A percentile compares a stretch with the other conserved stretches of the same genome.
phyloP scores from a whole-genome alignment of 2,329 filamentous ascomycete genomes.

The Claviceps sp. region DNA sequence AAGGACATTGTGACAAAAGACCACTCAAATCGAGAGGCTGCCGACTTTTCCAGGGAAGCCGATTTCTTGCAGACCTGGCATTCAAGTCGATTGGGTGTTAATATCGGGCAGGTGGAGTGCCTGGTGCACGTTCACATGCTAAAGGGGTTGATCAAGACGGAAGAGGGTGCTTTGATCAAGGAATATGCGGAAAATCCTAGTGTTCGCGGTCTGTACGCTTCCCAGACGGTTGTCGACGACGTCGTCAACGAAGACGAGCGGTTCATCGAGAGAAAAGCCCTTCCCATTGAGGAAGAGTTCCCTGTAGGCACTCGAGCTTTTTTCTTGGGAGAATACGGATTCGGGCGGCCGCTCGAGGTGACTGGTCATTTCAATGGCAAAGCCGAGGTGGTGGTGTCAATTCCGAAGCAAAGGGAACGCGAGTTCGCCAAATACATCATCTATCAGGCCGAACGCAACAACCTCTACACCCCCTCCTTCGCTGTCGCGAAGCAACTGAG shows the following conservation, averaged over 20 bases:
- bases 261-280: slow-evolving; percentile 79
- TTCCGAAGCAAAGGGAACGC: slow-evolving; percentile 56
- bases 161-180: slow-evolving; percentile 82
- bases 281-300: slow-evolving; percentile 86
- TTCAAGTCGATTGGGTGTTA: slow-evolving; percentile 78
- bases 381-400: slow-evolving; percentile 65
- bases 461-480: slow-evolving; percentile 75
- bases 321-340: slow-evolving; percentile 87
- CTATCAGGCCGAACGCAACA: slow-evolving; percentile 50
- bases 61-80: slow-evolving; percentile 75
- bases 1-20: slow-evolving; percentile 53
- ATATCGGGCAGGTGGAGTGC: slow-evolving; percentile 77
- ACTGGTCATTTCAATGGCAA: slow-evolving; percentile 60
- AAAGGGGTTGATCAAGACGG: slow-evolving; percentile 79
- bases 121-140: slow-evolving; percentile 89
- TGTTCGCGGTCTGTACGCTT: slow-evolving; percentile 78
- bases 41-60: slow-evolving; percentile 74
- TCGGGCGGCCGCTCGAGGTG: slow-evolving; percentile 80
- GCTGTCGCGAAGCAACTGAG: slow-evolving; percentile 72
- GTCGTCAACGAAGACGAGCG: slow-evolving; percentile 85
- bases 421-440: slow-evolving; percentile 74
- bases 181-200: slow-evolving; percentile 81
- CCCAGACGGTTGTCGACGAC: slow-evolving; percentile 79
- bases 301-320: slow-evolving; percentile 72
- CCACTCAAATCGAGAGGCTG: slow-evolving; percentile 63